Conservation (phyloP, 2,329 filamentous ascomycete species). For the Fusarium begoniae region DNA sequence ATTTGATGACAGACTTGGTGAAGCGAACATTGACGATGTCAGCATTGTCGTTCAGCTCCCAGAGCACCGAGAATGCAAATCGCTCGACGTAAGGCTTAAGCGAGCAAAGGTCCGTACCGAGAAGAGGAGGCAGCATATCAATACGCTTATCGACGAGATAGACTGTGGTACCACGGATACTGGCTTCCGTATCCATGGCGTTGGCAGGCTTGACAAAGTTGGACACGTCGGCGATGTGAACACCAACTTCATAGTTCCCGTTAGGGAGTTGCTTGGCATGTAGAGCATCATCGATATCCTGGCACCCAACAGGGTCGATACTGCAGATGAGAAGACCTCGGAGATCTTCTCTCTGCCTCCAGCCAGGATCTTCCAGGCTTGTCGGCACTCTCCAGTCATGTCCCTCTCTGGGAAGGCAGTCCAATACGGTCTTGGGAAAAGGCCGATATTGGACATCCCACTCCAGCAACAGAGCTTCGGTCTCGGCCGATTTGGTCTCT, state of each 20-base stretch:
- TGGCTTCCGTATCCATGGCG: slow-evolving; percentile 96
- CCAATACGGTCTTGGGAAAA: slow-evolving; percentile 93
- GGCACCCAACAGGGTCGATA: slow-evolving; percentile 94
- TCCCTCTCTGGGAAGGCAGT: slow-evolving; percentile 90
- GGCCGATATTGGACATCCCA: slow-evolving; percentile 98
- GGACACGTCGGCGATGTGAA: slow-evolving; percentile 99
- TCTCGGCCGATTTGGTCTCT: slow-evolving; percentile 97
- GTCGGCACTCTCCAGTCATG: slow-evolving; percentile 92
- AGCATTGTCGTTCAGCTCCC: slow-evolving; percentile 88
- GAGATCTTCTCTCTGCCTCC: slow-evolving; percentile 85
- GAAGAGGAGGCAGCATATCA: slow-evolving; percentile 97
- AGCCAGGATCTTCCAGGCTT: slow-evolving; percentile 83
- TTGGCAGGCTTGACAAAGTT: slow-evolving; percentile 98
- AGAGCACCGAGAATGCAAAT: slow-evolving; percentile 84
- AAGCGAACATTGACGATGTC: slow-evolving; percentile 88
- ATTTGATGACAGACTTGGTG: slow-evolving; percentile 97
- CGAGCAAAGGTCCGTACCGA: slow-evolving; percentile 96
- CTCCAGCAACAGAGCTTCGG: slow-evolving; percentile 90
- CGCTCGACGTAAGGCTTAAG: slow-evolving; percentile 98
- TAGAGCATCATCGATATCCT: slow-evolving; percentile 97
- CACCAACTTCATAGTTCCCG: slow-evolving; percentile 94
- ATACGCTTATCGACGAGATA: slow-evolving; percentile 99
- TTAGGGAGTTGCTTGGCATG: slow-evolving; percentile 87
- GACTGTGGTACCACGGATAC: slow-evolving; percentile 92
- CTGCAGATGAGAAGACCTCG: slow-evolving; percentile 91